Evolutionary conservation across 192 early-diverging fungal species (phyloP).

Genomic region (Umbelopsis sp.): DNA sequence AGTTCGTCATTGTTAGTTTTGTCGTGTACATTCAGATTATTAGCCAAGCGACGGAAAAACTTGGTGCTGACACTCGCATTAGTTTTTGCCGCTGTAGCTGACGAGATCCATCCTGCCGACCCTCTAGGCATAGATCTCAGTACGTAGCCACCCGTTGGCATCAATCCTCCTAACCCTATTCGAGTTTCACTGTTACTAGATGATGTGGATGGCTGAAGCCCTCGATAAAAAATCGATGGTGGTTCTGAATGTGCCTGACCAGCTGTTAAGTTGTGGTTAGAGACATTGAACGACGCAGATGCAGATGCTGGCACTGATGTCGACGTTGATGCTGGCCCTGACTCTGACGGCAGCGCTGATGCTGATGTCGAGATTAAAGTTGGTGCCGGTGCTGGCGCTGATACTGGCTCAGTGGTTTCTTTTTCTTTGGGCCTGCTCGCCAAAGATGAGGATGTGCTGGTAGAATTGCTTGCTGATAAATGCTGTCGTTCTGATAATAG

Average conservation of each 20-base stretch:
- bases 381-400: not conserved
- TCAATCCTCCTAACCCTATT: not conserved
- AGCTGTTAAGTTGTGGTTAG: too few species aligned
- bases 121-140: conserved; percentile 8
- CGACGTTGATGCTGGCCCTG: too few species aligned
- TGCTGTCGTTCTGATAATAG: conserved; percentile 42
- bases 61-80: conserved; percentile 39
- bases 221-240: not conserved
- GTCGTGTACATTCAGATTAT: conserved; percentile 35
- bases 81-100: not conserved
- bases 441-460: conserved; percentile 30
- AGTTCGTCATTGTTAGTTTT: conserved; percentile 19
- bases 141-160: conserved; percentile 4
- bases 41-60: conserved; percentile 38
- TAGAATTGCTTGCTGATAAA: conserved; percentile 22
- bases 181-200: not conserved
- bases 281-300: not conserved
- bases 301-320: too few species aligned
- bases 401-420: not conserved
- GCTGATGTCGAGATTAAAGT: too few species aligned
- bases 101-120: conserved; percentile 2
- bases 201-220: not conserved
- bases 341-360: too few species aligned
- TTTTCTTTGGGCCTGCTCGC: conserved; percentile 6
- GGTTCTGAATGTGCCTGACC: not conserved